phyloP scores from a whole-genome alignment of 2,329 filamentous ascomycete species.

The Talaromyces pinophilus region DNA sequence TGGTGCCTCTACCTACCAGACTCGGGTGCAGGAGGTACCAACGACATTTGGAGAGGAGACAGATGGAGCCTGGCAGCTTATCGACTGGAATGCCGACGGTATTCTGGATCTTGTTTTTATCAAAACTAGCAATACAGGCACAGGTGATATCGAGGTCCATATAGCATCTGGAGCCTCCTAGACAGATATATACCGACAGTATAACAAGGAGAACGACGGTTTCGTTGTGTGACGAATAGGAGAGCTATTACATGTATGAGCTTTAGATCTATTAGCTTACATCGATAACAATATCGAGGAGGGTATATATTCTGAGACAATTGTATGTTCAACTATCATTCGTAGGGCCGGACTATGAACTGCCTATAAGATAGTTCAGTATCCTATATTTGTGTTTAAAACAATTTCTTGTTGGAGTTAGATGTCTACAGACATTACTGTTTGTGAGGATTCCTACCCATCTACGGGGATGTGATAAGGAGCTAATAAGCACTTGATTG shows the following conservation, averaged over 20 bases:
- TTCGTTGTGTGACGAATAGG: not conserved
- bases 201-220: not conserved
- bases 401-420: too few species aligned
- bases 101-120: constrained; percentile 24
- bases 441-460: too few species aligned
- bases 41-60: constrained; percentile 52
- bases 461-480: too few species aligned
- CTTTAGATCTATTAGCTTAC: not conserved
- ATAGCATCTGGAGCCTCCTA: constrained; percentile 22
- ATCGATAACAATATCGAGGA: not conserved
- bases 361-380: too few species aligned
- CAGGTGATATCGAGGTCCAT: constrained; percentile 23
- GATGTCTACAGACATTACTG: too few species aligned
- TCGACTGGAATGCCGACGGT: constrained; percentile 23
- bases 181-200: not conserved
- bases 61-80: constrained; percentile 22
- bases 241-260: not conserved
- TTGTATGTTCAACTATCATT: not conserved
- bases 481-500: too few species aligned
- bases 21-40: constrained; percentile 65
- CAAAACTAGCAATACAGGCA: constrained; percentile 25
- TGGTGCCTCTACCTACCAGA: constrained; percentile 26
- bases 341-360: too few species aligned
- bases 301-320: not conserved
- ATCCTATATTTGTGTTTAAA: too few species aligned